Evolutionary conservation across 148 eudicot species (phyloP).

Genomic region (Arctostaphylos glauca): DNA sequence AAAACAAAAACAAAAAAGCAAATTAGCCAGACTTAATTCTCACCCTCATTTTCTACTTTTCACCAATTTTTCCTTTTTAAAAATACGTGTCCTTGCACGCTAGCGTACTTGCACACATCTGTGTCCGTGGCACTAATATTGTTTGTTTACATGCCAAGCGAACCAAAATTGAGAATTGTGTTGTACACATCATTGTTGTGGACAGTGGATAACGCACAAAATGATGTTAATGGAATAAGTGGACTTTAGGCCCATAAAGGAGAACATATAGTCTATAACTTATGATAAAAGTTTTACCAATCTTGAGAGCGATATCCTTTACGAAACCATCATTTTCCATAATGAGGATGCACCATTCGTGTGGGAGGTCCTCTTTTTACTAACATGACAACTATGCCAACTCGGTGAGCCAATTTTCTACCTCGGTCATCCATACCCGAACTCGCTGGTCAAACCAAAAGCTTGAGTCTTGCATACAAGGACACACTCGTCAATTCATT

Average conservation of each 20-base stretch:
- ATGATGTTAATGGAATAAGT: neutral
- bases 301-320: slow-evolving; percentile 4
- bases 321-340: slow-evolving; percentile 10
- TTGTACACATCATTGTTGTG: neutral
- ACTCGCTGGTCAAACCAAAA: too few species aligned
- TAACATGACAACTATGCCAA: neutral
- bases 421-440: too few species aligned
- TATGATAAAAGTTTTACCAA: neutral
- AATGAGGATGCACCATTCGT: neutral
- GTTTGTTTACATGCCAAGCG: neutral
- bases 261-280: neutral
- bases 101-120: too few species aligned
- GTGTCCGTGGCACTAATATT: too few species aligned
- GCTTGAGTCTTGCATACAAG: too few species aligned
- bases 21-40: too few species aligned
- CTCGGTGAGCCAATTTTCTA: neutral
- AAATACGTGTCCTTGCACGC: too few species aligned
- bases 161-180: neutral
- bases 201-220: neutral
- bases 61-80: too few species aligned
- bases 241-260: neutral
- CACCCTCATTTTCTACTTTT: too few species aligned
- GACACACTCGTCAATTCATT: too few species aligned
- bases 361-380: neutral
- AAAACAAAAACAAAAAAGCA: too few species aligned